phyloP scores from a whole-genome alignment of 176 grass and related monocot genomes.

The Dendrocalamus sinicus region DNA sequence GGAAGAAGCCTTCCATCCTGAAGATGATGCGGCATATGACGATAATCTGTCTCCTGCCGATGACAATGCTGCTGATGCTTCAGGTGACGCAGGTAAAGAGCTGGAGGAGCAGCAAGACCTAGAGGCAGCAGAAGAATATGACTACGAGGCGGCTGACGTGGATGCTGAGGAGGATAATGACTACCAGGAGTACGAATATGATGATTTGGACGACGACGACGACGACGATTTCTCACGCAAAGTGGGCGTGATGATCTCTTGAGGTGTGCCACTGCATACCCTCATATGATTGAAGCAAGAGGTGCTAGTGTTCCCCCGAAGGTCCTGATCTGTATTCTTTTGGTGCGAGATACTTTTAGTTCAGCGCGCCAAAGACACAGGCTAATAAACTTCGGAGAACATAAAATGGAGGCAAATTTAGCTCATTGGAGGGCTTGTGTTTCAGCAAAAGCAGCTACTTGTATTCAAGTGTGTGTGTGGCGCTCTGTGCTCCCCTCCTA shows the following conservation, averaged over 20 bases:
- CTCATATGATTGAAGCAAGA: constrained; percentile 6
- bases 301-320: constrained; percentile 21
- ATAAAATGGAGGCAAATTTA: constrained; percentile 27
- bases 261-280: constrained; percentile 18
- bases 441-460: not conserved
- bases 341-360: constrained; percentile 46
- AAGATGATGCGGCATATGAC: constrained; percentile 43
- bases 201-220: constrained; percentile 59
- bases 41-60: constrained; percentile 29
- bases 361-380: constrained; percentile 11
- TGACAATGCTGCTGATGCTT: constrained; percentile 2
- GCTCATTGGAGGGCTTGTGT: not conserved
- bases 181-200: constrained; percentile 55
- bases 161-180: constrained; percentile 49
- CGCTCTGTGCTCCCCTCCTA: not conserved
- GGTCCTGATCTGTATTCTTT: constrained; percentile 35
- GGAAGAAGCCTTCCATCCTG: constrained; percentile 47
- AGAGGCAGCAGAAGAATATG: constrained; percentile 40
- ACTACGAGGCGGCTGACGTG: constrained; percentile 35
- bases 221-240: constrained; percentile 61
- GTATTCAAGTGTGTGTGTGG: constrained; percentile 22
- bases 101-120: constrained; percentile 39
- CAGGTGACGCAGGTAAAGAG: constrained; percentile 6
- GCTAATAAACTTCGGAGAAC: constrained; percentile 35
- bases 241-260: constrained; percentile 58